A percentile compares a stretch with the other conserved stretches of the same genome.
These are phyloP conservation scores for Acanthamoeba culbertsoni DNA, from an alignment of 208 protist species.

Conservation along the genomic window DNA sequence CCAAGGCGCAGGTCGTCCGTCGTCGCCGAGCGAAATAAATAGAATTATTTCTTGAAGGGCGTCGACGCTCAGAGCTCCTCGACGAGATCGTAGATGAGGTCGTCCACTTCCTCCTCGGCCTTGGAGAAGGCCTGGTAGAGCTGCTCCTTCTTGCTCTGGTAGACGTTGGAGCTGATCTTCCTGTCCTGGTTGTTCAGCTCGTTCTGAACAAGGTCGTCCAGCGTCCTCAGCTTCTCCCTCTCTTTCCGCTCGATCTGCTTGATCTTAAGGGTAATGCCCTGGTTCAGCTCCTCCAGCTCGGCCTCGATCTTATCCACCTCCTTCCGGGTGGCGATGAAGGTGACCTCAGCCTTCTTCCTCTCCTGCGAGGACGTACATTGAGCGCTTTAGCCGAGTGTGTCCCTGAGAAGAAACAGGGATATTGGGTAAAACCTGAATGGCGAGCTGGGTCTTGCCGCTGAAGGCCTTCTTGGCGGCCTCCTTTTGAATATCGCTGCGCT, in stretches of 20 bases:
- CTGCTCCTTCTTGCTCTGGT: background rate
- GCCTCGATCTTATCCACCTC: background rate
- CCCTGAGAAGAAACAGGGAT: background rate
- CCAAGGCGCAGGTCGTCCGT: no score
- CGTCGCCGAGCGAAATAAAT: no score
- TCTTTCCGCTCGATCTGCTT: constrained; percentile 21
- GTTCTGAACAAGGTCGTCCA: background rate
- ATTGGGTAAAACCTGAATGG: background rate
- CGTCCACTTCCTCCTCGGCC: background rate
- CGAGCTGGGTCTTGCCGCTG: background rate
- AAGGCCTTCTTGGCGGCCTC: background rate
- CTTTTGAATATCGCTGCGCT: background rate
- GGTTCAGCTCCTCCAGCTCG: background rate
- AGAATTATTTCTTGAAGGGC: no score
- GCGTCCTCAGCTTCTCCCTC: constrained; percentile 7
- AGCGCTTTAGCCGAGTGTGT: background rate
- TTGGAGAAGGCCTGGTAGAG: background rate
- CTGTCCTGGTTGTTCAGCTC: background rate
- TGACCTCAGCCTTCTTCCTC: background rate
- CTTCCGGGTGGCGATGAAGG: background rate
- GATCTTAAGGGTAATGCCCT: background rate
- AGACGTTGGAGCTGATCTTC: background rate
- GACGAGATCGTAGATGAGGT: background rate
- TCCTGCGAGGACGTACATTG: background rate
- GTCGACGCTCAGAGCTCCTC: no score